phyloP scores from a whole-genome alignment of 2,329 filamentous ascomycete genomes.

The Aspergillus sp. region DNA sequence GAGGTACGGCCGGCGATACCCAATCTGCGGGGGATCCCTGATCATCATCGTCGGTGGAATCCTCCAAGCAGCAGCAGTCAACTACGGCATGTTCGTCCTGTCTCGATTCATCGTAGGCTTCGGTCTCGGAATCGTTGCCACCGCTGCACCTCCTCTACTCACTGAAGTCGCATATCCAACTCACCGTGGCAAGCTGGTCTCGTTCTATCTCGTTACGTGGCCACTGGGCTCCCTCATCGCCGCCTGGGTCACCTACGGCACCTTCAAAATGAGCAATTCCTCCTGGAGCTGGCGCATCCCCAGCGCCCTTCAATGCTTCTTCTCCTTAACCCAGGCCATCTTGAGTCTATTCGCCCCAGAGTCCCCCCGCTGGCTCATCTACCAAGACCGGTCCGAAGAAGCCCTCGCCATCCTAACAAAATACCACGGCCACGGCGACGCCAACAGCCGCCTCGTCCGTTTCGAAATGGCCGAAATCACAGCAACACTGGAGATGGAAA shows the following conservation, averaged over 20 bases:
- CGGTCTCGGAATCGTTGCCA: conserved; percentile 21
- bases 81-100: conserved; percentile 27
- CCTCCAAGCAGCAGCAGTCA: conserved; percentile 22
- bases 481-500: conserved; percentile 23
- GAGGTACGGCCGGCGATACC: conserved; percentile 17
- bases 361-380: conserved; percentile 12
- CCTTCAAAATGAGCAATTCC: conserved; percentile 4
- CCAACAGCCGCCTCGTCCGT: conserved; percentile 18
- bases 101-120: conserved; percentile 25
- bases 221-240: conserved; percentile 29
- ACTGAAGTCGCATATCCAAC: conserved; percentile 27
- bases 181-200: conserved; percentile 22
- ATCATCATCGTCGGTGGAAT: conserved; percentile 34
- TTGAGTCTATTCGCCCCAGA: not conserved
- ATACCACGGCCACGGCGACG: conserved; percentile 8
- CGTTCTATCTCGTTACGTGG: conserved; percentile 20
- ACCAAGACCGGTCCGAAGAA: conserved; percentile 3
- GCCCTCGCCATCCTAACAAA: not conserved
- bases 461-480: conserved; percentile 30
- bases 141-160: conserved; percentile 24
- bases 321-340: conserved; percentile 1
- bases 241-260: conserved; percentile 22
- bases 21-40: conserved; percentile 40
- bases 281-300: conserved; percentile 12
- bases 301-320: conserved; percentile 1